These are phyloP conservation scores for Sporothrix humicola DNA, from an alignment of 2,329 filamentous ascomycete species.

Conservation along the genomic window DNA sequence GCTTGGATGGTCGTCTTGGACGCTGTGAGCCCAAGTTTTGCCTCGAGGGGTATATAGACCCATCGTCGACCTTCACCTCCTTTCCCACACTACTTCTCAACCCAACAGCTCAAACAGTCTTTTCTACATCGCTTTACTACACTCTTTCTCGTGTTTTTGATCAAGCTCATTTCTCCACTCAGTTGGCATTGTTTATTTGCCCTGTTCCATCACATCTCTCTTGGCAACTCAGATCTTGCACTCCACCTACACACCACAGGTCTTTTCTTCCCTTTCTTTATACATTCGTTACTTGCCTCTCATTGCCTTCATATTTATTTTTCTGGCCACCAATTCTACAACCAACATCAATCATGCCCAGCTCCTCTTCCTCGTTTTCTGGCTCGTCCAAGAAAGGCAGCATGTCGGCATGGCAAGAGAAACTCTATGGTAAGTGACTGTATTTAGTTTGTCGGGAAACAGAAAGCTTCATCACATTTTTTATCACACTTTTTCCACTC, in stretches of 20 bases:
- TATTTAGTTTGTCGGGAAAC: neutral
- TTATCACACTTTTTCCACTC: neutral
- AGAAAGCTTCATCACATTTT: neutral
- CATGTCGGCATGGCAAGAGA: constrained; percentile 44
- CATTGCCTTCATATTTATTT: neutral
- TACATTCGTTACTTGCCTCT: neutral
- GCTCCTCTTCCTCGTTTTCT: constrained; percentile 34
- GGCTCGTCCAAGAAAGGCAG: constrained; percentile 29
- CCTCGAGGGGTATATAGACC: constrained; percentile 34
- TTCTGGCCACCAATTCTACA: neutral
- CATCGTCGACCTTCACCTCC: constrained; percentile 28
- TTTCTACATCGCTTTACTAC: constrained; percentile 5
- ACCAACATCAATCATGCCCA: constrained; percentile 27
- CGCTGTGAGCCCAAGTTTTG: constrained; percentile 33
- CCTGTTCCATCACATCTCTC: neutral
- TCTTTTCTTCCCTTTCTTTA: neutral
- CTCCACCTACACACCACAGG: neutral
- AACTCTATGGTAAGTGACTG: constrained; percentile 42
- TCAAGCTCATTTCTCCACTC: too few relatives aligned
- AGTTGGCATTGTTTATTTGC: neutral
- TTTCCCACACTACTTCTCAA: neutral
- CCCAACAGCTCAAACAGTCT: neutral
- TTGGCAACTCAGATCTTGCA: neutral
- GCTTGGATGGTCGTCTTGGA: constrained; percentile 27
- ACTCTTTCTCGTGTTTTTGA: neutral